Evolutionary conservation across 2,329 filamentous ascomycete genomes (phyloP).

Genomic region (Sporothrix pallida): DNA sequence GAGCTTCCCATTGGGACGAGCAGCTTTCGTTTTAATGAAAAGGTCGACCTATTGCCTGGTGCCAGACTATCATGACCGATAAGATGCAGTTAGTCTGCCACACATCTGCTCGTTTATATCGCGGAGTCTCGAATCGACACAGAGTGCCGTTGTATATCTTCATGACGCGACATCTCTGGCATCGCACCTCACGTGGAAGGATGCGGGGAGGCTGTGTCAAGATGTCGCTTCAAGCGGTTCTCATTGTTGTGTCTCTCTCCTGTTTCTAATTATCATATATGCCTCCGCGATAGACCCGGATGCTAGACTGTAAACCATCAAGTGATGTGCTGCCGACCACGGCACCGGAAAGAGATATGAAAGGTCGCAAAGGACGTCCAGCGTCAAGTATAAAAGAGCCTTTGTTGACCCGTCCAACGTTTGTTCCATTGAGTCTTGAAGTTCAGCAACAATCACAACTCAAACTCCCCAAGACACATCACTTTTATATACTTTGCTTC

Average conservation of each 20-base stretch:
- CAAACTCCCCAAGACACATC: not conserved
- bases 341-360: conserved; percentile 1
- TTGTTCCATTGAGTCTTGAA: not conserved
- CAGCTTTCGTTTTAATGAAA: not conserved
- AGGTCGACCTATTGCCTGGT: too few species aligned
- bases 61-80: conserved; percentile 21
- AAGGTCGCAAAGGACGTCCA: not conserved
- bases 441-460: not conserved
- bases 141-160: not conserved
- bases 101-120: not conserved
- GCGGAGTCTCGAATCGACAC: conserved; percentile 8
- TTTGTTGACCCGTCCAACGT: not conserved
- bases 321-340: conserved; percentile 31
- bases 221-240: not conserved
- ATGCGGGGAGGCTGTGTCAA: not conserved
- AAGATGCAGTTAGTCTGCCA: conserved; percentile 13
- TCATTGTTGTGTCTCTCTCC: not conserved
- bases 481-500: not conserved
- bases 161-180: conserved; percentile 29
- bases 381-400: conserved; percentile 16
- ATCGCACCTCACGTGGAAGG: conserved; percentile 29
- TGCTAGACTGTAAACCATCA: not conserved
- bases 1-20: conserved; percentile 6
- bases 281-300: not conserved
- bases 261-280: not conserved